Evolutionary conservation across 768 basidiomycete genomes (phyloP).

Genomic region (Tylopilus rubrobrunneus): DNA sequence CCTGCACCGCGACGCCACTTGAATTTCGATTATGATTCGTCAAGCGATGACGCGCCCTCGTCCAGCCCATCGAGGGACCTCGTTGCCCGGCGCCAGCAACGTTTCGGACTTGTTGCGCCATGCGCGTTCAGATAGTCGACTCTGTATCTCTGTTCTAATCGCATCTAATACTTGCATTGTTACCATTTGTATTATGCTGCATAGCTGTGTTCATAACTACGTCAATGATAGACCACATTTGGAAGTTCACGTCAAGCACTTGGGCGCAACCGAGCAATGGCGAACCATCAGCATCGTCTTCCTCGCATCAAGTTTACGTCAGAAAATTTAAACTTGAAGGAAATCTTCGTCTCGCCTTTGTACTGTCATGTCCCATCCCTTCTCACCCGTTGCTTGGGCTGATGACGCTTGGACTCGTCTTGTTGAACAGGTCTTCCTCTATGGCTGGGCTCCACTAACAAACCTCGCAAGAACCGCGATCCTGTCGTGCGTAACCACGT

Average conservation of each 20-base stretch:
- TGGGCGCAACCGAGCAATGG: no score
- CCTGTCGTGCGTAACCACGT: no score
- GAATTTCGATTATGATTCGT: constrained; percentile 33
- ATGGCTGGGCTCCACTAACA: no score
- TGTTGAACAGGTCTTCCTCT: background rate
- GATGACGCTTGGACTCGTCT: background rate
- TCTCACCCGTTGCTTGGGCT: background rate
- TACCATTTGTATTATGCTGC: constrained; percentile 24
- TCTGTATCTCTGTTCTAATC: constrained; percentile 9
- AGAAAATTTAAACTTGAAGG: no score
- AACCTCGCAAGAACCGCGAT: no score
- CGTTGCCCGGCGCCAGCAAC: constrained; percentile 37
- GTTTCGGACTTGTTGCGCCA: constrained; percentile 19
- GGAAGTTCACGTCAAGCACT: no score
- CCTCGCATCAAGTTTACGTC: no score
- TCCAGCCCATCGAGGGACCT: constrained; percentile 48
- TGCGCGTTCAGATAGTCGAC: constrained; percentile 6
- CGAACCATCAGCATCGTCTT: no score
- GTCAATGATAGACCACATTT: no score
- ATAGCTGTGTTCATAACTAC: constrained; percentile 22
- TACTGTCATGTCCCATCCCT: no score
- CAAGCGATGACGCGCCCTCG: constrained; percentile 47
- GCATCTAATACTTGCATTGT: constrained; percentile 19
- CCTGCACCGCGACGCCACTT: constrained; percentile 46
- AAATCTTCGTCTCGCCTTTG: background rate